Evolutionary conservation across 768 basidiomycete genomes (phyloP).

Genomic region (Tricholoma sp.): DNA sequence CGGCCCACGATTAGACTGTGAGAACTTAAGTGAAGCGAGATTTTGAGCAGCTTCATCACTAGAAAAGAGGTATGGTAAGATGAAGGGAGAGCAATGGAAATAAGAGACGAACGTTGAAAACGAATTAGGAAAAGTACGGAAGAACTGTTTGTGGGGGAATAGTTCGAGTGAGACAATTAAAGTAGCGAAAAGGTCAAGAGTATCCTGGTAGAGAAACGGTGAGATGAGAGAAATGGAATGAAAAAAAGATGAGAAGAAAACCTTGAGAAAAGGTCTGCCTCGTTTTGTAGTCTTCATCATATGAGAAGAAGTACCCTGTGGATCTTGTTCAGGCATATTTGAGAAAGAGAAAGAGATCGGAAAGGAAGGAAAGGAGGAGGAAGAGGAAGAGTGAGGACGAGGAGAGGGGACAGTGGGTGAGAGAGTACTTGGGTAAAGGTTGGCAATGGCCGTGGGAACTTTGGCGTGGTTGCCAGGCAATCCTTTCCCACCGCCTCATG

Average conservation of each 20-base stretch:
- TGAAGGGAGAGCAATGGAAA: constrained; percentile 3
- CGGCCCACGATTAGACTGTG: constrained; percentile 96
- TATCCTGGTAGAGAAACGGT: constrained; percentile 58
- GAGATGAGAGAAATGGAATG: not conserved
- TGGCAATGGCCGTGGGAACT: constrained; percentile 21
- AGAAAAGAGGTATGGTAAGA: constrained; percentile 10
- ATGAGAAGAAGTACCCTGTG: constrained; percentile 71
- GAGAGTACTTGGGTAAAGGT: constrained; percentile 21
- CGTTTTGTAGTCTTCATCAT: constrained; percentile 99
- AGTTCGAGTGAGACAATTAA: constrained; percentile 91
- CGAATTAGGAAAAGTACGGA: constrained; percentile 89
- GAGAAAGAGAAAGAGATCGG: constrained; percentile 28
- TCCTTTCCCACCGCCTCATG: constrained; percentile 39
- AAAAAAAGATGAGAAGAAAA: constrained; percentile 22
- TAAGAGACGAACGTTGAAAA: constrained; percentile 80
- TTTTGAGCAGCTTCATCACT: constrained; percentile 96
- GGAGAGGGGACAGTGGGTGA: constrained; percentile 13
- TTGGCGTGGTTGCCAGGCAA: constrained; percentile 35
- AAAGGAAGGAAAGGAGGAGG: constrained; percentile 41
- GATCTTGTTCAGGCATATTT: constrained; percentile 38
- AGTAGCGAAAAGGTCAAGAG: constrained; percentile 96
- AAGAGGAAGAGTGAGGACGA: constrained; percentile 21
- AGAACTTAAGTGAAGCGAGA: constrained; percentile 93
- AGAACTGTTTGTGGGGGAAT: constrained; percentile 89
- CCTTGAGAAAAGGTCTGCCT: constrained; percentile 92